These are phyloP conservation scores for Elsinoe perseae DNA, from an alignment of 2,329 filamentous ascomycete species.

Conservation along the genomic window DNA sequence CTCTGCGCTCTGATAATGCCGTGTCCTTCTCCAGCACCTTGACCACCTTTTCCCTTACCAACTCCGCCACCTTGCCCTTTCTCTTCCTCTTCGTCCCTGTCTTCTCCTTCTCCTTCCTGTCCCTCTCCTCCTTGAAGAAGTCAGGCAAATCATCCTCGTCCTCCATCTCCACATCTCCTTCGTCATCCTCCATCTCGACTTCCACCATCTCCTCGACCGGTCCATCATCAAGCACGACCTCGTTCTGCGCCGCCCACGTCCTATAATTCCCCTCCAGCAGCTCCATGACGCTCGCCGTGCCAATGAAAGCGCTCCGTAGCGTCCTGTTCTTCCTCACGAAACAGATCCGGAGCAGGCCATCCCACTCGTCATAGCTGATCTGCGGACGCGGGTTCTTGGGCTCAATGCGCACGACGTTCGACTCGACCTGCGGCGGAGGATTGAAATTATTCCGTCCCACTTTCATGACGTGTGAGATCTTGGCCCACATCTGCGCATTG, in stretches of 20 bases:
- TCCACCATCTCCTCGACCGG: slow-evolving; percentile 40
- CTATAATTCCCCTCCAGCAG: slow-evolving; percentile 85
- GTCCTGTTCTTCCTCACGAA: slow-evolving; percentile 91
- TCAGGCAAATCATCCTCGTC: slow-evolving; percentile 67
- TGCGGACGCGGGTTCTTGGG: slow-evolving; percentile 79
- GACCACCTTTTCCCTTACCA: slow-evolving; percentile 80
- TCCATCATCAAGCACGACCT: slow-evolving; percentile 67
- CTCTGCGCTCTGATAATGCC: slow-evolving; percentile 68
- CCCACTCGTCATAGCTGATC: slow-evolving; percentile 92
- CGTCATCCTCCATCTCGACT: slow-evolving; percentile 31
- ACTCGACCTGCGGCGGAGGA: slow-evolving; percentile 87
- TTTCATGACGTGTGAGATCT: slow-evolving; percentile 70
- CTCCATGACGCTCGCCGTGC: slow-evolving; percentile 69
- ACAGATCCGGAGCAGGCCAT: slow-evolving; percentile 73
- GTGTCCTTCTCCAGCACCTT: slow-evolving; percentile 78
- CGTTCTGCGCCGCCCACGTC: slow-evolving; percentile 81
- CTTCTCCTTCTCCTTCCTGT: slow-evolving; percentile 49
- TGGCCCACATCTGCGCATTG: slow-evolving; percentile 88
- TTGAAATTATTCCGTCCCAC: slow-evolving; percentile 96
- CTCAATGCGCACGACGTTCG: slow-evolving; percentile 79
- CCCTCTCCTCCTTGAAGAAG: slow-evolving; percentile 65
- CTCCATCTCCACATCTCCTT: slow-evolving; percentile 44
- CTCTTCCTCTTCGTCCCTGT: slow-evolving; percentile 52
- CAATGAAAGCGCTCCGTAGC: slow-evolving; percentile 70
- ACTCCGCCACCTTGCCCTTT: slow-evolving; percentile 69